These are phyloP conservation scores for Syzygium grande DNA, from an alignment of 345 rosid species.

Conservation along the genomic window DNA sequence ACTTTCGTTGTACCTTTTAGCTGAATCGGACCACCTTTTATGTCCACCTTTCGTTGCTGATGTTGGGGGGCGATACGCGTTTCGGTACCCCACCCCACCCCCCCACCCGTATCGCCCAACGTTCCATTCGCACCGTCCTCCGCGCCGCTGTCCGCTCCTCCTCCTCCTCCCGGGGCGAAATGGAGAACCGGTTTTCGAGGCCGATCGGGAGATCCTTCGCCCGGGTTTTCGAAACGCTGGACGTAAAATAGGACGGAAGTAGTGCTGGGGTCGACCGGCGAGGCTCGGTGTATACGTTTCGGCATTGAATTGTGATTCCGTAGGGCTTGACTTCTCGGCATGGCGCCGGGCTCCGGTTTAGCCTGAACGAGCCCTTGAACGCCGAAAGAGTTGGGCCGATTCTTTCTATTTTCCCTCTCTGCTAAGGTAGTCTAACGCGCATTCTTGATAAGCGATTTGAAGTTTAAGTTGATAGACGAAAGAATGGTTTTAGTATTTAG, in stretches of 20 bases:
- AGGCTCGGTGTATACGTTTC: background rate
- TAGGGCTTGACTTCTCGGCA: background rate
- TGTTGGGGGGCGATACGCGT: background rate
- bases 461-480: too few relatives aligned
- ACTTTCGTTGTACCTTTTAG: background rate
- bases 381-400: background rate
- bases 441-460: too few relatives aligned
- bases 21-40: background rate
- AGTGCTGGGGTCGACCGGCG: background rate
- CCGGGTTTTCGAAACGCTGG: background rate
- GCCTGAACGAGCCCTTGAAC: background rate
- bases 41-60: background rate
- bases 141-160: background rate
- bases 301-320: background rate
- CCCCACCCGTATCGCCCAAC: background rate
- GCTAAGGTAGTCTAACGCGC: too few relatives aligned
- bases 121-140: background rate
- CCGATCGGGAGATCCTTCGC: background rate
- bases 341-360: accelerated
- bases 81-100: background rate
- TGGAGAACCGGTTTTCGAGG: accelerated
- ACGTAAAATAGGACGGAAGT: too few relatives aligned
- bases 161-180: accelerated
- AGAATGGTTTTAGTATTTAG: too few relatives aligned
- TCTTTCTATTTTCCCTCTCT: too few relatives aligned